A percentile compares a stretch with the other conserved stretches of the same genome.
These are phyloP conservation scores for Phytophthora meadii DNA, from an alignment of 352 stramenopile genomes.

Conservation along the genomic window DNA sequence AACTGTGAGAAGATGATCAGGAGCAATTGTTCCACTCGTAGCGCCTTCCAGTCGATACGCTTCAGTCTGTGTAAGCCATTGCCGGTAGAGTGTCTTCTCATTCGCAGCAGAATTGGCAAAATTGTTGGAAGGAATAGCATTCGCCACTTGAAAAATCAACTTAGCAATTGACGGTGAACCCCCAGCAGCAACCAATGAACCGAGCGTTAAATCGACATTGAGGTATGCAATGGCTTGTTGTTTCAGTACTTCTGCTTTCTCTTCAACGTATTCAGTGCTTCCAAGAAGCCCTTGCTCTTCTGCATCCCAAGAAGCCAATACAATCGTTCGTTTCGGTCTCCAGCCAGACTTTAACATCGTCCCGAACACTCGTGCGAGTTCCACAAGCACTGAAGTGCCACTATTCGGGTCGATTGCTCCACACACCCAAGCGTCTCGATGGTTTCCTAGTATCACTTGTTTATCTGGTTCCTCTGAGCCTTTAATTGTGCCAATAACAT, in stretches of 20 bases:
- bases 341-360: slow-evolving; percentile 70
- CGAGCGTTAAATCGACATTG: slow-evolving; percentile 84
- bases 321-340: slow-evolving; percentile 74
- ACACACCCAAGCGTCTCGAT: slow-evolving; percentile 91
- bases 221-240: slow-evolving; percentile 80
- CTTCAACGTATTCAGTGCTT: slow-evolving; percentile 85
- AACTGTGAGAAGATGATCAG: slow-evolving; percentile 51
- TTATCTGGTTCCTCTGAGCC: slow-evolving; percentile 55
- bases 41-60: slow-evolving; percentile 28
- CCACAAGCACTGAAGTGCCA: slow-evolving; percentile 75
- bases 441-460: slow-evolving; percentile 88
- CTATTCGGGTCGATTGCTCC: slow-evolving; percentile 87
- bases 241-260: slow-evolving; percentile 57
- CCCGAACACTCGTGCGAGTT: slow-evolving; percentile 76
- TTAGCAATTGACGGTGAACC: slow-evolving; percentile 75
- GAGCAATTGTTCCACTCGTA: slow-evolving; percentile 36
- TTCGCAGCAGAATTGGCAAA: slow-evolving; percentile 35
- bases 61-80: slow-evolving; percentile 44
- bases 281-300: slow-evolving; percentile 88
- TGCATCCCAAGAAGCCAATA: slow-evolving; percentile 85
- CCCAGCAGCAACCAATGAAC: slow-evolving; percentile 52
- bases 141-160: slow-evolving; percentile 59
- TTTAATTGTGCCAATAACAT: slow-evolving; percentile 86
- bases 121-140: slow-evolving; percentile 60
- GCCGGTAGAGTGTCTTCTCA: slow-evolving; percentile 42